These are phyloP conservation scores for Hirsutella thompsonii DNA, from an alignment of 2,329 filamentous ascomycete genomes.

Conservation along the genomic window DNA sequence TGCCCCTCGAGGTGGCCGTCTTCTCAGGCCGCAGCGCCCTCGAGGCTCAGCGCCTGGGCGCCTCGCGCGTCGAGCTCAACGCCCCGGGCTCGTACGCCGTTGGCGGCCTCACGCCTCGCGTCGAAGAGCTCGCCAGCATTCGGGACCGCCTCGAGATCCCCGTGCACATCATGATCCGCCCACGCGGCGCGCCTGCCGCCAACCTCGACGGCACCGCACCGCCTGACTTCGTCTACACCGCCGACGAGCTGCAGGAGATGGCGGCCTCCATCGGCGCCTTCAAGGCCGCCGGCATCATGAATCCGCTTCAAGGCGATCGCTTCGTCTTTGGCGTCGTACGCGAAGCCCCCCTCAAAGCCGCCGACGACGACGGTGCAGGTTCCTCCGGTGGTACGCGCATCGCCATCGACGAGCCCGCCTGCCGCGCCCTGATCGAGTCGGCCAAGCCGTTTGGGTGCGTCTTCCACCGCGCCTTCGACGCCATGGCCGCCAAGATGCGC, in stretches of 20 bases:
- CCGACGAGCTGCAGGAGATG: slow-evolving; percentile 32
- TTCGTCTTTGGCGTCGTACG: slow-evolving; percentile 42
- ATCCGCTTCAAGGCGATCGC: slow-evolving; percentile 31
- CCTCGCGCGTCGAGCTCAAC: slow-evolving; percentile 41
- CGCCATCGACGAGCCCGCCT: slow-evolving; percentile 26
- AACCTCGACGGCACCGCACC: not conserved
- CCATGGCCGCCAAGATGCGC: slow-evolving; percentile 19
- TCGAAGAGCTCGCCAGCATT: slow-evolving; percentile 23
- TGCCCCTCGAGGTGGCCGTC: slow-evolving; percentile 38
- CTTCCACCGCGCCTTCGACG: slow-evolving; percentile 46
- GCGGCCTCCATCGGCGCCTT: slow-evolving; percentile 22
- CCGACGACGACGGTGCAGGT: not conserved
- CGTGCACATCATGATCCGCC: slow-evolving; percentile 43
- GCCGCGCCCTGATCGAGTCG: slow-evolving; percentile 24
- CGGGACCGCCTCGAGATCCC: slow-evolving; percentile 18
- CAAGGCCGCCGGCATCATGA: slow-evolving; percentile 22
- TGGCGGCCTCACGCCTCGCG: slow-evolving; percentile 38
- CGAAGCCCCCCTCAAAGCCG: not conserved
- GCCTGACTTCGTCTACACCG: slow-evolving; percentile 36
- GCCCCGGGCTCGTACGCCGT: slow-evolving; percentile 32
- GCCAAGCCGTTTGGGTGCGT: slow-evolving; percentile 31
- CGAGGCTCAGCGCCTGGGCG: slow-evolving; percentile 27
- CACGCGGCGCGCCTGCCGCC: slow-evolving; percentile 16
- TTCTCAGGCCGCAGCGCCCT: slow-evolving; percentile 31
- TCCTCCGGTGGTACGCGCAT: slow-evolving; percentile 3